Evolutionary conservation across 345 rosid genomes (phyloP), one percentile per base, ranked within the genome.

Genomic region (Ceriops tagal): DNA sequence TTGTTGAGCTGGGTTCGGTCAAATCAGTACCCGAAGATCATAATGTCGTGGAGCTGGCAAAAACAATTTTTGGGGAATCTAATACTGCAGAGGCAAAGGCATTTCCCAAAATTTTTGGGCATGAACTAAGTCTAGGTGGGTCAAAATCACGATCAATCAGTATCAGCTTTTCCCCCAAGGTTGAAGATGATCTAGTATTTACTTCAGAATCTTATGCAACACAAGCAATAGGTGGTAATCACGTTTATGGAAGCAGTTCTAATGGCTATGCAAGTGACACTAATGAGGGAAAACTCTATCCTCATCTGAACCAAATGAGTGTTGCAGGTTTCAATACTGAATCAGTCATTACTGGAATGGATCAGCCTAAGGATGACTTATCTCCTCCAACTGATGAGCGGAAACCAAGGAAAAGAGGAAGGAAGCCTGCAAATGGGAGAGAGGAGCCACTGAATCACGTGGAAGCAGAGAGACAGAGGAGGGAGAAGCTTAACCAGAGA

Each of bases 351-450:
- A 53, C 86, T 58, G 82, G 84, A 66, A 66, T 68, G 68, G 91
- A 85, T 64, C 89, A 79, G 71, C 75, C 82, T 20, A 89, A 83
- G 81, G 92, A 93, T 30, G 96, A 95, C 74, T 71, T 79, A 2
- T 71, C 84, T 15, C 76, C 84, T 66, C 79, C 75, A 31, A 80
- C 73, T 3, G 96, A 91, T 49, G 97, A 95, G 68, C 84, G 85
- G 35, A 95, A 90, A 71, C 99, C 99, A 3, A 88, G 96, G 84
- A 91, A 95, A 79, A 85, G 99, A 75, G 99, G 96, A 5, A 86
- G 99, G 72, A 93, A 93, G 70, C 99, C 99, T 1, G 99, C 97
- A 11, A 95, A 92, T 64, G 99, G 99, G 37, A 85, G 99, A 73
- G 98, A 92, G 77, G 99, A 95, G 78, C 96, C 99, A 0, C 66